Evolutionary conservation across 2,329 filamentous ascomycete genomes (phyloP).

Genomic region (Chrysosporium keratinophilum): DNA sequence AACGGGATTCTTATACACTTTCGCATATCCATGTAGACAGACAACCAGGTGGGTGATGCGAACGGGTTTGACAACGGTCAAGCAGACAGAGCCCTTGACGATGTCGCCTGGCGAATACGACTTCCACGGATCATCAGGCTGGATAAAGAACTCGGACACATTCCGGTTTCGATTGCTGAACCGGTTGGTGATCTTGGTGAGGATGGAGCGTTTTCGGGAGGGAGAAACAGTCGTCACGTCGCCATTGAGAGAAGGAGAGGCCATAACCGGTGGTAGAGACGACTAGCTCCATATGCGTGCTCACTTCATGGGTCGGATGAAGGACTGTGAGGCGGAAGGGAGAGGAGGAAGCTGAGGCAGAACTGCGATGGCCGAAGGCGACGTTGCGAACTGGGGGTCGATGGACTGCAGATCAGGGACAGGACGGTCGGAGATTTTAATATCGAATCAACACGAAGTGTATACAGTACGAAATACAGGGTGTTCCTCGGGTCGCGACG

Average conservation of each 20-base stretch:
- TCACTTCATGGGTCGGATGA: not conserved
- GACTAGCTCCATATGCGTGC: constrained; percentile 3
- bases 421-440: not conserved
- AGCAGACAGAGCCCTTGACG: constrained; percentile 50
- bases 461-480: not conserved
- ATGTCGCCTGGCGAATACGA: constrained; percentile 53
- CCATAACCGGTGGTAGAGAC: not conserved
- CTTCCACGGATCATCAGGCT: constrained; percentile 53
- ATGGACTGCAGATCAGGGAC: not conserved
- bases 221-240: not conserved
- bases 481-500: not conserved
- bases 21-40: constrained; percentile 53
- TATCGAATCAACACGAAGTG: not conserved
- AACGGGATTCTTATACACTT: constrained; percentile 54
- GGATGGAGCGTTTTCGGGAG: constrained; percentile 32
- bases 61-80: constrained; percentile 51
- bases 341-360: not conserved
- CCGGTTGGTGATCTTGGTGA: constrained; percentile 48
- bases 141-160: constrained; percentile 52
- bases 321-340: not conserved
- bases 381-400: not conserved
- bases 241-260: constrained; percentile 3
- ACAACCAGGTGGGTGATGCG: constrained; percentile 55
- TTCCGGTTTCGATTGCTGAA: constrained; percentile 45
- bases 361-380: not conserved